Evolutionary conservation across 108 stramenopile genomes (phyloP), one percentile per base, ranked within the genome.

Genomic region (Bacterosira constricta): DNA sequence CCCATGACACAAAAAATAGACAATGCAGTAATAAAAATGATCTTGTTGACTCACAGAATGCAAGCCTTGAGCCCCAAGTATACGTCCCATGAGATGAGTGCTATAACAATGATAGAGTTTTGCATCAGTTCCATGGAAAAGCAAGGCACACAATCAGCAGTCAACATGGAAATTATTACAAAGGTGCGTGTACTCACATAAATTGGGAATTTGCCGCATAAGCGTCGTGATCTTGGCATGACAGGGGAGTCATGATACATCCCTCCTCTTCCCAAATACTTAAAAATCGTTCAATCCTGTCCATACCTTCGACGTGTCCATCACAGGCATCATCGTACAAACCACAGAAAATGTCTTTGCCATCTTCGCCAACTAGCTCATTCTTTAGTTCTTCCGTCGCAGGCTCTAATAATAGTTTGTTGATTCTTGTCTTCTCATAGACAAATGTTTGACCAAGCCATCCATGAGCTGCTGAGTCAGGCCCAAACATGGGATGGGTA

Each of bases 161-260:
- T n/a, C n/a, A n/a, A n/a, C n/a, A n/a, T n/a, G n/a, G n/a, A n/a
- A n/a, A n/a, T n/a, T n/a, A n/a, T n/a, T n/a, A n/a, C n/a, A n/a
- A n/a, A n/a, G n/a, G n/a, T n/a, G n/a, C n/a, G n/a, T n/a, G n/a
- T n/a, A n/a, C n/a, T n/a, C n/a, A n/a, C n/a, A 99, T 94, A 60
- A 99, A 99, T 78, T 99, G 98, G 45, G 94, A 93, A 69, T 98
- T 98, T 26, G 98, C 97, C 17, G 98, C 95, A 73, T 91, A 97
- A 42, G 77, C 93, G 70, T 99, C 99, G 63, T 99, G 99, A 17
- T 90, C 83, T 66, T 88, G 86, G 73, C 97, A 98, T 37, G 91
- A 88, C 93, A 99, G 85, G 32, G 97, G 88, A 18, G 97, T 90
- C 97, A 98, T 98, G n/a, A 85, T 83, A 79, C 99, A 99, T 10